Base-by-base conservation (phyloP, 805 yeast species). In the Kazachstania kunashirensis region DNA sequence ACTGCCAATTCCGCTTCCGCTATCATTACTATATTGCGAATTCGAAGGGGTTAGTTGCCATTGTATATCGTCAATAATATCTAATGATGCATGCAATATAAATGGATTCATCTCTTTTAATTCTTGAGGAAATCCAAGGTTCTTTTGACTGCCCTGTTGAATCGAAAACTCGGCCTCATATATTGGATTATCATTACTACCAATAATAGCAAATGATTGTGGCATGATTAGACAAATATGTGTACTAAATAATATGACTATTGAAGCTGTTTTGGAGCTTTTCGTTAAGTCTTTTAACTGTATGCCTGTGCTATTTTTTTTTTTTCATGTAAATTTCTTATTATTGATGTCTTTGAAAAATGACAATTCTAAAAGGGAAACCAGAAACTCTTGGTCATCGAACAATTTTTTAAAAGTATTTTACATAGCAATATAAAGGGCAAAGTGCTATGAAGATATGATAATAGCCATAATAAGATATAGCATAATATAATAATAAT, bases 31-130 rank as follows among this genome's bases (percentile, higher is more conserved):
- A 19, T 33, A 34, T 13, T 21, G 33, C 2, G 26, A 23, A 21
- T 31, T 31, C 4, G 26, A 16, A 4, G 70, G 66, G 44, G 68
- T 74, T 8, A 73, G 67, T 33, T 74, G 71, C 89, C 95, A 86
- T 53, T 86, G 96, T 2, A 76, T 61, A 49, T 88, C 95, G 45
- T 92, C 96, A 0, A 92, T 77, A n/a, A 92, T 68, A 57, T 92
- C 98, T 25, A 92, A 61, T 2, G 97, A 76, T 1, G 96, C 74
- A 53, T 92, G 94, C 24, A 88, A 71, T 20, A 92, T 77, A 51
- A 86, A 89, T 16, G 96, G 96, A 46, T 81, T 77, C 25, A 89
- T 62, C 51, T 89, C 95, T 48, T 71, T 71, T 56, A 84, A 72
- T 34, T 78, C 83, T 7, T 73, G 65, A 1, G 88, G 70, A 47